A percentile compares a stretch with the other conserved stretches of the same genome.
phyloP scores from a whole-genome alignment of 805 yeast species.

The Metschnikowia orientalis region DNA sequence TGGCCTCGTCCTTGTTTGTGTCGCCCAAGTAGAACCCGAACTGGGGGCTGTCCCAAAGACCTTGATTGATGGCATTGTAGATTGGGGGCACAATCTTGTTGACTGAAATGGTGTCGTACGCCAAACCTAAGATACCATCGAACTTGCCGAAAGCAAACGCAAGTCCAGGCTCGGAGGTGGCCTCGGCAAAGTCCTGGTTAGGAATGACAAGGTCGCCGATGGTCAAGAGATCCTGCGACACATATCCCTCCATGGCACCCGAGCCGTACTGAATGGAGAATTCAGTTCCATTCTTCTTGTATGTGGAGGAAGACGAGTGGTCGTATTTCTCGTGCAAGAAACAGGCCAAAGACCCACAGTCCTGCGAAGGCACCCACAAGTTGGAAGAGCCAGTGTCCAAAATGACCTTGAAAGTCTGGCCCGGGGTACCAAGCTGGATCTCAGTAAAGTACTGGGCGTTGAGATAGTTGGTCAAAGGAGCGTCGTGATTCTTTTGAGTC shows the following conservation, averaged over 20 bases:
- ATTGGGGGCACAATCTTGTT: slow-evolving; percentile 89
- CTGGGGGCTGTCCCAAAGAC: slow-evolving; percentile 75
- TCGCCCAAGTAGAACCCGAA: slow-evolving; percentile 92
- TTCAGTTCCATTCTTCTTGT: slow-evolving; percentile 79
- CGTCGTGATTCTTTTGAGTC: slow-evolving; percentile 43
- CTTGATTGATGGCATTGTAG: slow-evolving; percentile 80
- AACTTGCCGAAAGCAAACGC: slow-evolving; percentile 98
- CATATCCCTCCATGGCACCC: slow-evolving; percentile 87
- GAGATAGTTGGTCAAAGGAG: slow-evolving; percentile 87
- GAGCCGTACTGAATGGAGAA: slow-evolving; percentile 89
- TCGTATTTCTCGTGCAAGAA: slow-evolving; percentile 89
- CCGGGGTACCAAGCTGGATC: slow-evolving; percentile 87
- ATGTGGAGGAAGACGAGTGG: slow-evolving; percentile 75
- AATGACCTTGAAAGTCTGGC: slow-evolving; percentile 88
- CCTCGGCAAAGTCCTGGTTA: slow-evolving; percentile 93
- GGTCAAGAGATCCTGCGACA: slow-evolving; percentile 77
- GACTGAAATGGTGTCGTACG: slow-evolving; percentile 87
- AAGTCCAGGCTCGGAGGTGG: slow-evolving; percentile 94
- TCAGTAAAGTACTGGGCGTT: slow-evolving; percentile 97
- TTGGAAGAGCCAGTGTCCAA: slow-evolving; percentile 96
- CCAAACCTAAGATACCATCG: slow-evolving; percentile 96
- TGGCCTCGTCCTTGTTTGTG: slow-evolving; percentile 54
- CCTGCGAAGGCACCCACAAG: slow-evolving; percentile 90
- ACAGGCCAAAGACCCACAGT: slow-evolving; percentile 93
- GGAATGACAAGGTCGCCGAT: slow-evolving; percentile 84